phyloP scores from a whole-genome alignment of 2,329 filamentous ascomycete genomes.

The Trichoderma sp. region DNA sequence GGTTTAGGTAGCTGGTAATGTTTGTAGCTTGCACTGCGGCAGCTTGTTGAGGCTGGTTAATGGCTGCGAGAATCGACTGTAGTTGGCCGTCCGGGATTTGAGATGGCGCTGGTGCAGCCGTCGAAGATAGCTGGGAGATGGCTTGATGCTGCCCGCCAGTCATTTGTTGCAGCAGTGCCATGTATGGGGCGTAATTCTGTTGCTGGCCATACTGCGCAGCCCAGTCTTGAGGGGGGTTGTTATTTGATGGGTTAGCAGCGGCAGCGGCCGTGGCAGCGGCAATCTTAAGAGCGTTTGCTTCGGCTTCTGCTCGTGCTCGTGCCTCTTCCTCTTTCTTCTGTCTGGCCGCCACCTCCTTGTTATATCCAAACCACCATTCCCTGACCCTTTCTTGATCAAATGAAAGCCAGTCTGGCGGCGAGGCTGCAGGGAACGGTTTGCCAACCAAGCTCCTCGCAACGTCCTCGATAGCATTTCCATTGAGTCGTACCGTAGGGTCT shows the following conservation, averaged over 20 bases:
- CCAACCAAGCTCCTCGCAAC: slow-evolving; percentile 41
- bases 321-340: slow-evolving; percentile 41
- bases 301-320: slow-evolving; percentile 33
- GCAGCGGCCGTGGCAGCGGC: slow-evolving; percentile 23
- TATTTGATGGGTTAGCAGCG: slow-evolving; percentile 6
- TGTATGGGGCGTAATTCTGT: slow-evolving; percentile 38
- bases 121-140: slow-evolving; percentile 19
- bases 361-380: slow-evolving; percentile 53
- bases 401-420: slow-evolving; percentile 52
- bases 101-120: slow-evolving; percentile 6
- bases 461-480: slow-evolving; percentile 42
- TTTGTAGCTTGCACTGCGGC: slow-evolving; percentile 24
- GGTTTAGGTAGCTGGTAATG: slow-evolving; percentile 31
- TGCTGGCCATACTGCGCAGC: slow-evolving; percentile 29
- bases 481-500: slow-evolving; percentile 43
- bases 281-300: slow-evolving; percentile 31
- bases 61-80: slow-evolving; percentile 44
- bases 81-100: slow-evolving; percentile 39
- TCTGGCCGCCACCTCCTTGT: slow-evolving; percentile 38
- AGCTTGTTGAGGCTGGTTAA: slow-evolving; percentile 36
- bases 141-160: slow-evolving; percentile 34
- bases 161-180: slow-evolving; percentile 42
- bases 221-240: slow-evolving; percentile 28
- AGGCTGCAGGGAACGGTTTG: slow-evolving; percentile 47
- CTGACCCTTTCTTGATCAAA: slow-evolving; percentile 45